Evolutionary conservation across 441 rosid species (phyloP).

Genomic region (Kokia cookei): DNA sequence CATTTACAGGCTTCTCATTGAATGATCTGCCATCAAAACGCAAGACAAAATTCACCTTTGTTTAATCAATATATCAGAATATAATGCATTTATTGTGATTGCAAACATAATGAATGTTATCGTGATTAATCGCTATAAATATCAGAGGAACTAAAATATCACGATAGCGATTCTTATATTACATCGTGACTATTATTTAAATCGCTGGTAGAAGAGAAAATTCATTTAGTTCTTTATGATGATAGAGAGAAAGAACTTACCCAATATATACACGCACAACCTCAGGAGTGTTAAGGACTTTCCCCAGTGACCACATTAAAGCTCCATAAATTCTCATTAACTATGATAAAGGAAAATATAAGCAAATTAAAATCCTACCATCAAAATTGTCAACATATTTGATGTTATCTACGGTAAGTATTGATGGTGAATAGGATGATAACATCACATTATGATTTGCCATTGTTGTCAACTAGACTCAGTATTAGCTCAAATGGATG

Average conservation of each 20-base stretch:
- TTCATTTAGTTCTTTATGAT: neutral
- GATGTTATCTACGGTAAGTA: neutral
- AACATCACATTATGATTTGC: neutral
- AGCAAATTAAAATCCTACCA: neutral
- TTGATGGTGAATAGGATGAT: neutral
- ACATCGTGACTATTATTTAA: too few species aligned
- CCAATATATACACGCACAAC: constrained; percentile 92
- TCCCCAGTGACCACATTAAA: constrained; percentile 97
- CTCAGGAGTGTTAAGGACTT: constrained; percentile 92
- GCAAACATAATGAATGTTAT: neutral
- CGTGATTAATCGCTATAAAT: neutral
- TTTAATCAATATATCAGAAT: neutral
- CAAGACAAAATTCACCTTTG: neutral
- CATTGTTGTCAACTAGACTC: neutral
- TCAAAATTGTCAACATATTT: neutral
- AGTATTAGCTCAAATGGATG: neutral
- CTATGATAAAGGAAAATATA: constrained; percentile 29
- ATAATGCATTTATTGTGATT: neutral
- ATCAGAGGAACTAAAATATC: neutral
- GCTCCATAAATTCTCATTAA: constrained; percentile 99
- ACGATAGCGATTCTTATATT: too few species aligned
- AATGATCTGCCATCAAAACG: constrained; percentile 56
- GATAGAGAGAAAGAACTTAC: constrained; percentile 31
- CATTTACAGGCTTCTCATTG: constrained; percentile 82
- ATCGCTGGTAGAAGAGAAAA: too few species aligned